Base-by-base conservation (phyloP, 768 basidiomycete genomes). In the Dioszegia aurantiaca region DNA sequence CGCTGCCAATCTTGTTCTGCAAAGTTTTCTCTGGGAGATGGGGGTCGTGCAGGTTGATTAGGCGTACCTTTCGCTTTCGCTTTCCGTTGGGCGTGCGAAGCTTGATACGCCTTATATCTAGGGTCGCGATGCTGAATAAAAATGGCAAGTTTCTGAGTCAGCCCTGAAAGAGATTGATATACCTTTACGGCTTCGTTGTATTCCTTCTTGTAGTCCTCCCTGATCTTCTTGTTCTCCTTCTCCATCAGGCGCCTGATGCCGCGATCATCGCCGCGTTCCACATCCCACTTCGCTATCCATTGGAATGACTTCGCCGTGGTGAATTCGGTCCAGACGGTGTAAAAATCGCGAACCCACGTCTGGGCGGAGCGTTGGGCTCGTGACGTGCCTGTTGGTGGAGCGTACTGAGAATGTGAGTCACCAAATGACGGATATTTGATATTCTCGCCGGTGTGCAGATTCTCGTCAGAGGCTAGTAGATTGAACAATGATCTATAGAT, bases 1-100 rank as follows among this genome's bases (percentile, higher is more conserved):
- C 83, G 85, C 75, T 97, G 91, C 94, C 94, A 97, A 19, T 86
- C 86, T 74, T 95, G 94, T 62, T 88, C 90, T 23, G 90, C 80
- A 64, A 85, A 95, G 14, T 71, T 59, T 3, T 75, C 70, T 12
- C 72, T 73, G 3, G 78, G 68, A 48, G 23, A 58, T 55, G 14
- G 54, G 6, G 43, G 27, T 4, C 42, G 54, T 31, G 21, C 19
- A 72, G 19, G 48, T 59, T 82, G 23, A 17, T 10, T 8, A 23
- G 27, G 11, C 55, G 61, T 51, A 33, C 44, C 16, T 23, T 63
- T 3, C 45, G 48, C 16, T 23, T 63, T 3, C 47, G 70, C 60
- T 66, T 69, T 33, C 58, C 55, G 27, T 58, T 49, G 63, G 16
- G 56, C 68, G 48, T 58, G 54, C 49, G 61, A 53, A 47, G 62